Conservation (phyloP, 2,329 filamentous ascomycete species). For the Cordyceps fumosorosea region DNA sequence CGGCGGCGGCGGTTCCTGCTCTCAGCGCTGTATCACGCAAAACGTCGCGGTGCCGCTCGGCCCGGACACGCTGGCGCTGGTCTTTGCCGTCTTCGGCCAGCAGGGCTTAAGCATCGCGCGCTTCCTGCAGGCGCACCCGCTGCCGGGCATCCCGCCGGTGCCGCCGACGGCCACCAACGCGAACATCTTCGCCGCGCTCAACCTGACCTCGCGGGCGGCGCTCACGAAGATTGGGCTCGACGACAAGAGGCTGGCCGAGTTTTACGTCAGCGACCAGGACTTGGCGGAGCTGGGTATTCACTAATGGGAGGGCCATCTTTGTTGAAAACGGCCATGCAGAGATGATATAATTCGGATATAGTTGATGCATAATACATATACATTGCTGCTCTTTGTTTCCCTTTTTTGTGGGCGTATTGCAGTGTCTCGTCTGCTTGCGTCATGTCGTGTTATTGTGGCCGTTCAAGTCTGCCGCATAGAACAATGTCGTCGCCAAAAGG, state of each 20-base stretch:
- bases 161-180: not conserved
- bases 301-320: not conserved
- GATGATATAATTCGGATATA: not conserved
- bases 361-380: not conserved
- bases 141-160: not conserved
- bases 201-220: not conserved
- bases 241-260: not conserved
- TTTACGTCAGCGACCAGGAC: not conserved
- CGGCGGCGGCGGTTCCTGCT: not conserved
- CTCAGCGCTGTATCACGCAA: not conserved
- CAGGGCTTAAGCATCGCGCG: not conserved
- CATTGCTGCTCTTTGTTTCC: not conserved
- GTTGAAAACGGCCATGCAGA: not conserved
- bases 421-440: not conserved
- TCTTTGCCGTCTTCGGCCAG: not conserved
- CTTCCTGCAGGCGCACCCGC: not conserved
- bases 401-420: not conserved
- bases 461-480: slow-evolving; percentile 59
- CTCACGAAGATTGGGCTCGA: not conserved
- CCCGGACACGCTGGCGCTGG: not conserved
- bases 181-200: not conserved
- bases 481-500: slow-evolving; percentile 79
- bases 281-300: not conserved
- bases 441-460: not conserved
- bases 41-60: not conserved